Conservation (phyloP, 495 filamentous ascomycete genomes). For the Tuber aestivum region DNA sequence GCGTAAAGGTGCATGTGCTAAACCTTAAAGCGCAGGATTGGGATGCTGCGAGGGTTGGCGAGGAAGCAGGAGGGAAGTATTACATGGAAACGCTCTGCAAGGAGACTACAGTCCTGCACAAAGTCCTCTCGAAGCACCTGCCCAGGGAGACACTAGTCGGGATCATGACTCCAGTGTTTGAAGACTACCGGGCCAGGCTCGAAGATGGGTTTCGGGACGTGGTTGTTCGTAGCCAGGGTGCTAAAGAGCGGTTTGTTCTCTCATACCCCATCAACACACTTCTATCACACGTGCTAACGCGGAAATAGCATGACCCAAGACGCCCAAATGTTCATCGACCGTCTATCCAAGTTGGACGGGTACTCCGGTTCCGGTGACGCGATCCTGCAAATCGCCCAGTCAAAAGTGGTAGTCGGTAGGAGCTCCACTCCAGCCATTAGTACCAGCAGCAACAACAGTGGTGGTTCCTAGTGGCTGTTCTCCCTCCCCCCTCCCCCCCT, state of each 20-base stretch:
- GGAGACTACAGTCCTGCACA: constrained; percentile 81
- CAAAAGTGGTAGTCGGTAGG: constrained; percentile 51
- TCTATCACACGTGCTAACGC: constrained; percentile 25
- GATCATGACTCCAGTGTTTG: constrained; percentile 89
- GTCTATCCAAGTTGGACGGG: constrained; percentile 73
- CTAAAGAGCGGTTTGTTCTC: constrained; percentile 63
- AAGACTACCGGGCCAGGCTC: constrained; percentile 77
- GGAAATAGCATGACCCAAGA: constrained; percentile 69
- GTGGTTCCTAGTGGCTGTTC: constrained; percentile 12
- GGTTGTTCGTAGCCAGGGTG: constrained; percentile 58
- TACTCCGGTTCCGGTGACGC: constrained; percentile 64
- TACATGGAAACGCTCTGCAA: constrained; percentile 91
- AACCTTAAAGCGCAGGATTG: constrained; percentile 72
- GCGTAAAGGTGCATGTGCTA: constrained; percentile 64
- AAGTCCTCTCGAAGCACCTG: constrained; percentile 78
- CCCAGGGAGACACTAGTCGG: constrained; percentile 68
- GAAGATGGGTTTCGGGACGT: constrained; percentile 66
- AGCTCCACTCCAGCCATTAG: constrained; percentile 19
- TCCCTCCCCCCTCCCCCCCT: no score
- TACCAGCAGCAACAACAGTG: neutral
- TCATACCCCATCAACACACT: constrained; percentile 23
- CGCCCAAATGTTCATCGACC: constrained; percentile 65
- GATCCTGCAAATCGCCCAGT: constrained; percentile 61
- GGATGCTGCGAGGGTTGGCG: constrained; percentile 51
- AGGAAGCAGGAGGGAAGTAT: constrained; percentile 48